phyloP scores from a whole-genome alignment of 441 rosid species.

The Manihot esculenta region DNA sequence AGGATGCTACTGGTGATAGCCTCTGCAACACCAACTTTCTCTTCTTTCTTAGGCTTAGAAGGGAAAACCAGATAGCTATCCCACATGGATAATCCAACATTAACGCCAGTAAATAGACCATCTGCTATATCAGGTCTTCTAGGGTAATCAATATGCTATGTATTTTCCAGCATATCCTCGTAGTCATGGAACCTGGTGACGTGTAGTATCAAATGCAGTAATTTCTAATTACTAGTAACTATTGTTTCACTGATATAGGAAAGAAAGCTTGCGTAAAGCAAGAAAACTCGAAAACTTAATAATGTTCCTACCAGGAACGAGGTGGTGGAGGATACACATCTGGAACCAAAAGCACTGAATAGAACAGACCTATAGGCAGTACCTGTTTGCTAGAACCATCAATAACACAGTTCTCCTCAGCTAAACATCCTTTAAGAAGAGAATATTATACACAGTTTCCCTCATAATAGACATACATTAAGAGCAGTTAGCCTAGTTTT shows the following conservation, averaged over 20 bases:
- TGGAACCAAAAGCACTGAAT: slow-evolving; percentile 84
- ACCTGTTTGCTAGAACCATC: slow-evolving; percentile 46
- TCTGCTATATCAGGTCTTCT: slow-evolving; percentile 72
- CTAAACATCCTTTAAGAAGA: slow-evolving; percentile 15
- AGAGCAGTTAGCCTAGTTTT: slow-evolving; percentile 85
- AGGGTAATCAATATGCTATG: slow-evolving; percentile 80
- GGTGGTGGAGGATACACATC: slow-evolving; percentile 91
- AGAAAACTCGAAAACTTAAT: too few relatives aligned
- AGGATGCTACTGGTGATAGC: slow-evolving; percentile 90
- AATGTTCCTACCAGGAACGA: slow-evolving; percentile 61
- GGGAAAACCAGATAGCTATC: slow-evolving; percentile 64
- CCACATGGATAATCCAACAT: slow-evolving; percentile 76
- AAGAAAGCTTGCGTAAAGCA: slow-evolving; percentile 13
- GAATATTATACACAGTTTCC: slow-evolving; percentile 17
- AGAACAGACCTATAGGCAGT: slow-evolving; percentile 96
- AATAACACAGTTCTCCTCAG: slow-evolving; percentile 5
- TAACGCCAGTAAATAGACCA: slow-evolving; percentile 46
- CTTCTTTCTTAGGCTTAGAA: slow-evolving; percentile 83
- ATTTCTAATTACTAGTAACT: neutral
- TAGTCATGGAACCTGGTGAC: slow-evolving; percentile 72
- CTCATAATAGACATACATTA: slow-evolving; percentile 47
- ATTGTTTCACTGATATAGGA: neutral
- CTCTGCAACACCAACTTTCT: slow-evolving; percentile 96
- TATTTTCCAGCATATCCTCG: slow-evolving; percentile 94
- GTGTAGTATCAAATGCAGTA: slow-evolving; percentile 12